Base-by-base conservation (phyloP, 2,329 filamentous ascomycete species). In the Penicillium sp. region DNA sequence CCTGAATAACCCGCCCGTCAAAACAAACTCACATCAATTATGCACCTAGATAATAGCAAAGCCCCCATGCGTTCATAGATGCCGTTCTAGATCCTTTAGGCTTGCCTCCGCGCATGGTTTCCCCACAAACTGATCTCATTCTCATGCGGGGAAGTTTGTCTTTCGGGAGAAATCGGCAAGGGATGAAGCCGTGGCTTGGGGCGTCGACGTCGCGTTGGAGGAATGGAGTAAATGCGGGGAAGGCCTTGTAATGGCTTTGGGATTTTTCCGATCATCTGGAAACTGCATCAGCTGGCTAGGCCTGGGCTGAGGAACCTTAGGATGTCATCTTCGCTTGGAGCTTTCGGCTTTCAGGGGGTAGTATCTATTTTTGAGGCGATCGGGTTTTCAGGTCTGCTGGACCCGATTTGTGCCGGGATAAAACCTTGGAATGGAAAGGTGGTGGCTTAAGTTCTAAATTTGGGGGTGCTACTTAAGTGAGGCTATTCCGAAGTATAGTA, bases 151-250 rank as follows among this genome's bases (percentile, higher is more conserved):
- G 44, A 29, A 47, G 23, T 47, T 12, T 18, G 23, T 12, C 20
- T 18, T 8, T 47, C 44, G 44, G 44, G n/a, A 47, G 44, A 33
- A 47, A 47, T 47, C 44, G 44, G 44, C 44, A 47, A 47, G 44
- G 26, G 44, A 47, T 31, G 18, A 18, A 37, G 15, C 33, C 33
- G n/a, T 8, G 33, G 33, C 15, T 37, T 18, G 33, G 15, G n/a
- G n/a, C 33, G 8, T 37, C 33, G n/a, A 8, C n/a, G 18, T 37
- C n/a, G 9, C 33, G 8, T 37, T 37, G 33, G 33, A 37, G 33
- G 18, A 18, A 18, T 4, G 18, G 6, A 18, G 3, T 9, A 18
- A 18, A 18, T 9, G 33, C 33, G 33, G 33, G n/a, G 33, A 37
- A 11, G 1, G 33, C 18, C 2, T 4, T 37, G 33, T 11, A 37